Conservation (phyloP, 2,329 filamentous ascomycete species). For the Penicillium olsonii region DNA sequence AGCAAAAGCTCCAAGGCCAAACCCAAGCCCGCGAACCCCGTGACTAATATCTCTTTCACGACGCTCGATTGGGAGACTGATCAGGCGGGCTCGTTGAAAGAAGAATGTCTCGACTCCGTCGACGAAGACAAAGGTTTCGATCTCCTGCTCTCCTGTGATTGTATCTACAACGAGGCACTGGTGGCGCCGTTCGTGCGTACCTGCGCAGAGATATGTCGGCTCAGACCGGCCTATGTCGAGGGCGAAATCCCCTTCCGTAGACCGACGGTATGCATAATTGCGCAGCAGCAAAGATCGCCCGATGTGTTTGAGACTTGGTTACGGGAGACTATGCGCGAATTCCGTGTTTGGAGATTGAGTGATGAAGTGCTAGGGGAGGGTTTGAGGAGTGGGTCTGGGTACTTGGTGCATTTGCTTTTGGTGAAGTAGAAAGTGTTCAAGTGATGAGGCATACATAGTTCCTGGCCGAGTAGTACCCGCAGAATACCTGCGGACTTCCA, state of each 20-base stretch:
- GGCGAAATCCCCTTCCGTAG: constrained; percentile 5
- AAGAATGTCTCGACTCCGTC: constrained; percentile 32
- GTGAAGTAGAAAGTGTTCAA: constrained; percentile 43
- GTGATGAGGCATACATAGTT: no score
- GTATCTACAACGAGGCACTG: constrained; percentile 90
- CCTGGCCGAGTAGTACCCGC: no score
- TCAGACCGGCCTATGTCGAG: constrained; percentile 47
- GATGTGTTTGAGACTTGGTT: constrained; percentile 87
- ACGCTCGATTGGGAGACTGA: constrained; percentile 81
- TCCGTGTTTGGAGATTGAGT: constrained; percentile 75
- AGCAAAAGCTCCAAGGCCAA: constrained; percentile 5
- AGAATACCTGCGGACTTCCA: no score
- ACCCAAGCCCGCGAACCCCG: background rate
- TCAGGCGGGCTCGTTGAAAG: constrained; percentile 35
- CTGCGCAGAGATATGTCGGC: constrained; percentile 70
- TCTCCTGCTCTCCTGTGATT: constrained; percentile 81
- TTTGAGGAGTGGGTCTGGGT: constrained; percentile 68
- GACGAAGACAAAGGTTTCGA: constrained; percentile 59
- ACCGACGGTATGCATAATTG: constrained; percentile 74
- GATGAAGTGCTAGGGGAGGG: constrained; percentile 61
- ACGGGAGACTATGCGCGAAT: constrained; percentile 63
- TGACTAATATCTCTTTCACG: constrained; percentile 55
- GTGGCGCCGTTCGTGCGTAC: constrained; percentile 80
- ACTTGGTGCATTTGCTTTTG: constrained; percentile 78
- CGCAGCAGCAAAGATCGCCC: constrained; percentile 82